Base-by-base conservation (phyloP, 331 rosid genomes). In the Telfairia occidentalis region DNA sequence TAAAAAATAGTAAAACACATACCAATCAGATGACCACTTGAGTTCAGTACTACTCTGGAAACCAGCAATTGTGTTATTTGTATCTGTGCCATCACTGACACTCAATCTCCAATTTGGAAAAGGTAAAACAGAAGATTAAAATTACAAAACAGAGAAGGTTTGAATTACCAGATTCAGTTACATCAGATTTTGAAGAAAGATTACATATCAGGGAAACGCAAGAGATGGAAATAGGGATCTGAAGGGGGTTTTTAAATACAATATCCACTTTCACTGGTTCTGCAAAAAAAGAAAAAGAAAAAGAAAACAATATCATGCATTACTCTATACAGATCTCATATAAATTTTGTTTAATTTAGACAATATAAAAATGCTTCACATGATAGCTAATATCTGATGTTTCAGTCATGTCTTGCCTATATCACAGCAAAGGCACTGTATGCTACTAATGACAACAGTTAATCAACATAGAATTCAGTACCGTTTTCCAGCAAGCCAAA, bases 201-300 rank as follows among this genome's bases (percentile, higher is more conserved):
- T 85, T 86, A 83, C 99, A 95, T 59, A 90, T 35, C 48, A 90
- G 87, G 69, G 94, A 84, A 80, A 89, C 92, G 76, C 88, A 69
- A 37, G 99, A 92, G 75, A 92, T 63, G 23, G 86, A 87, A 75
- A 95, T 81, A 23, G 94, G 78, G 76, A 95, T 92, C 86, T 92
- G 97, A 82, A 95, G 86, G 58, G 99, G 97, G 64, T 95, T 95
- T 81, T 66, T 87, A 23, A 95, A 89, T 84, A 89, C 92, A 8
- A 95, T 84, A 83, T 83, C 92, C 84, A 95, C 89, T 80, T 76
- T 92, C 83, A 92, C 92, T 13, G 87, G 89, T 82, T 95, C 99
- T 95, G 90, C 82, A 85, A 80, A 77, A 75, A 9, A 9, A 63
- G n/a, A 5, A 7, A 13, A 2, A 30, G 1, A 11, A 34, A 66